A percentile compares a stretch with the other conserved stretches of the same genome.
Conservation (phyloP, 2,329 filamentous ascomycete species). For the Monilinia fructicola region DNA sequence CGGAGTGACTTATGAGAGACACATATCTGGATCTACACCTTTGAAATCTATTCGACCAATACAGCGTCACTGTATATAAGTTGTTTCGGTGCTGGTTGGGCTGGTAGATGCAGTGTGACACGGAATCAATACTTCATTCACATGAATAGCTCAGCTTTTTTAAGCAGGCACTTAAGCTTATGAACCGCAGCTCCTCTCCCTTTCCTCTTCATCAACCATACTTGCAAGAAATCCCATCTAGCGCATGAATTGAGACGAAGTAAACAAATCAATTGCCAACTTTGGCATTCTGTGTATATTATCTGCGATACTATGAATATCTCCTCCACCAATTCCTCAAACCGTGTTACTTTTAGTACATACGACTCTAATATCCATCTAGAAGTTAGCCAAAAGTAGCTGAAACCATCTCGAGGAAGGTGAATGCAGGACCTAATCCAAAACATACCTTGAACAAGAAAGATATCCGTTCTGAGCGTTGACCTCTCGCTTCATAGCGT, state of each 20-base stretch:
- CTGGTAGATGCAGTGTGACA: background rate
- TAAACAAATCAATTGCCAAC: background rate
- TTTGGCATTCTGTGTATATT: background rate
- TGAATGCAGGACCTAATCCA: background rate
- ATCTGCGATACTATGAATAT: background rate
- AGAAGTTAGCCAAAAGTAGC: background rate
- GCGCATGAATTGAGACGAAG: background rate
- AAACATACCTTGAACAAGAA: background rate
- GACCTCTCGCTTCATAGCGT: background rate
- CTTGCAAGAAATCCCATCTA: background rate
- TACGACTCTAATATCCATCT: background rate
- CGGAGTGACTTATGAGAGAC: background rate
- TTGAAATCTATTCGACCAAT: background rate
- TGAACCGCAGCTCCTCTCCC: too few relatives aligned
- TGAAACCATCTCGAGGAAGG: background rate
- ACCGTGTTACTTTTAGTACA: background rate
- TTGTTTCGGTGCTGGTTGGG: background rate
- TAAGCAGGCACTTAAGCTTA: too few relatives aligned
- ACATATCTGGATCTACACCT: background rate
- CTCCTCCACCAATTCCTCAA: background rate
- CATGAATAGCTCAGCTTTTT: rapidly evolving
- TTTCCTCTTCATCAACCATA: background rate
- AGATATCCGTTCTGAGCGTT: background rate
- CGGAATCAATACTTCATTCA: background rate
- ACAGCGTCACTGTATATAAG: background rate